Percentiles rank a stretch among this genome's conserved stretches.
Evolutionary conservation across 2,329 filamentous ascomycete species (phyloP).

Genomic region (Cordyceps javanica): DNA sequence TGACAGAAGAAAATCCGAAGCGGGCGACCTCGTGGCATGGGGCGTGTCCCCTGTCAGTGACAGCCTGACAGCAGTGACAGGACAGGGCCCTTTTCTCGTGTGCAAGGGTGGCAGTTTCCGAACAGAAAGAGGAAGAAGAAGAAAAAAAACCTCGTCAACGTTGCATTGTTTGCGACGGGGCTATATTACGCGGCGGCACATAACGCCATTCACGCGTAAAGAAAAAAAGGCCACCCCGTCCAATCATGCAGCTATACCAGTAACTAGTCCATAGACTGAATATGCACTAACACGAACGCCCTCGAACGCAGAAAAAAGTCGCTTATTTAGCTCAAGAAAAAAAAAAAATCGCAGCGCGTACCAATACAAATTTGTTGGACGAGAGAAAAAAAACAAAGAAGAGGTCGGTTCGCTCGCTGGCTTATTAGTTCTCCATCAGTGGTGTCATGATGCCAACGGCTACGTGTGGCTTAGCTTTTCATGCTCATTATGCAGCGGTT

Average conservation of each 20-base stretch:
- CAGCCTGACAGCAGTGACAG: no score
- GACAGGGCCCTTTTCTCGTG: not conserved
- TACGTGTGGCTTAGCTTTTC: not conserved
- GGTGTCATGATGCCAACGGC: conserved; percentile 1
- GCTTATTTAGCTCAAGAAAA: no score
- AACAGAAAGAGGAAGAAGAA: not conserved
- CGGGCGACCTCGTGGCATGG: no score
- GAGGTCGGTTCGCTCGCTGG: no score
- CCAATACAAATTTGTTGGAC: no score
- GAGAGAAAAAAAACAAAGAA: no score
- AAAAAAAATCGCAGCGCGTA: not conserved
- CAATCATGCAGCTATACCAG: not conserved
- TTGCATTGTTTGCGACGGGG: conserved; percentile 2
- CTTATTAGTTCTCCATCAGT: not conserved
- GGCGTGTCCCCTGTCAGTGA: no score
- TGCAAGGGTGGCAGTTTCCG: not conserved
- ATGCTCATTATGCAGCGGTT: not conserved
- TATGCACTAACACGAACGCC: not conserved
- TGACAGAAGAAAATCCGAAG: no score
- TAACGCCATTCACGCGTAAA: not conserved
- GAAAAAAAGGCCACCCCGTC: not conserved
- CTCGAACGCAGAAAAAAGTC: not conserved
- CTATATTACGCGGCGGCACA: not conserved
- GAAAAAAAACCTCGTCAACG: not conserved
- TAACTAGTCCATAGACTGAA: not conserved